Conservation (phyloP, 257 asterid species). For the Solanum bulbocastanum region DNA sequence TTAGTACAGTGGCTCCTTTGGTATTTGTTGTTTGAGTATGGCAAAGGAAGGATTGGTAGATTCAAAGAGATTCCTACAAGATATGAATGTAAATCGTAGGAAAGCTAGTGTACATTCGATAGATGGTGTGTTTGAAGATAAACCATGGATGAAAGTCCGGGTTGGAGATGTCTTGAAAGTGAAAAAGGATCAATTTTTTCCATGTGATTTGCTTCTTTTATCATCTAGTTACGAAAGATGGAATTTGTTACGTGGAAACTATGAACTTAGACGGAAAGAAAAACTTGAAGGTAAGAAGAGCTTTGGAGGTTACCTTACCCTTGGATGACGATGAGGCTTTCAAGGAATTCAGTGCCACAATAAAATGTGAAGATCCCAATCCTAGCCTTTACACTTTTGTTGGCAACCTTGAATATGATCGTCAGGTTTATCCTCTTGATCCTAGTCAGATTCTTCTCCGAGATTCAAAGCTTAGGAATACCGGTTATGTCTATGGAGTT, state of each 20-base stretch:
- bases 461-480: slow-evolving; percentile 91
- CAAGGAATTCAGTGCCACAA: slow-evolving; percentile 59
- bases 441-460: slow-evolving; percentile 88
- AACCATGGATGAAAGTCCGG: slow-evolving; percentile 80
- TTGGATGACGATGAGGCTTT: slow-evolving; percentile 53
- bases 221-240: slow-evolving; percentile 90
- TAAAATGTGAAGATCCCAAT: slow-evolving; percentile 92
- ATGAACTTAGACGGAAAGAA: slow-evolving; percentile 98
- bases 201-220: slow-evolving; percentile 80
- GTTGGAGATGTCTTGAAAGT: slow-evolving; percentile 91
- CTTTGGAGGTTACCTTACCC: slow-evolving; percentile 56
- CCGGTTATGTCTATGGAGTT: slow-evolving; percentile 71
- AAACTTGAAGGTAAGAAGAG: slow-evolving; percentile 82
- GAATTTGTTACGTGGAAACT: slow-evolving; percentile 92
- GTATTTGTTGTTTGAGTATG: slow-evolving; percentile 89
- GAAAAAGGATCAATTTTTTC: slow-evolving; percentile 81
- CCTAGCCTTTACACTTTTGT: slow-evolving; percentile 80
- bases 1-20: slow-evolving; percentile 84
- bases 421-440: slow-evolving; percentile 66
- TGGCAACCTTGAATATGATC: slow-evolving; percentile 71
- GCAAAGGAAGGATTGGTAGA: slow-evolving; percentile 94
- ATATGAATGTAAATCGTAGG: slow-evolving; percentile 81
- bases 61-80: slow-evolving; percentile 83
- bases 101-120: slow-evolving; percentile 54
- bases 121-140: slow-evolving; percentile 56